Evolutionary conservation across 257 asterid species (phyloP).

Genomic region (Gynochthodes officinalis): DNA sequence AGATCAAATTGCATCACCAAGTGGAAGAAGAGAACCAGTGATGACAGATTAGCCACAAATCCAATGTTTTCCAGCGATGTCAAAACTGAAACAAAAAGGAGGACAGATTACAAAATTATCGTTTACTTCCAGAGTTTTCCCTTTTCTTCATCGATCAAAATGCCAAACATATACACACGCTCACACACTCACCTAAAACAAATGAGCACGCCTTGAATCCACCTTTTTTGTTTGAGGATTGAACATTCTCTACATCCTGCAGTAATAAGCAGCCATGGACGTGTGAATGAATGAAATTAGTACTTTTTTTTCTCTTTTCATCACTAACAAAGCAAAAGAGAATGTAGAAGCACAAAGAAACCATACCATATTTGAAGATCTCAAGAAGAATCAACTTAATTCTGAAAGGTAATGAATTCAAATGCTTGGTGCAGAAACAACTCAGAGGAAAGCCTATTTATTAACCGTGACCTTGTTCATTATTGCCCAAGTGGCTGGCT

Average conservation of each 20-base stretch:
- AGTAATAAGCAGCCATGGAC: background rate
- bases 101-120: background rate
- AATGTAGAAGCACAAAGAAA: background rate
- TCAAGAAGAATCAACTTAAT: background rate
- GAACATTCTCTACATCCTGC: conserved; percentile 4
- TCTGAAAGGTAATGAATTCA: background rate
- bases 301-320: background rate
- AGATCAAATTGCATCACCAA: conserved; percentile 24
- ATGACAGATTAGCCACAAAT: conserved; percentile 45
- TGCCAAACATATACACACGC: background rate
- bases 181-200: conserved; percentile 11
- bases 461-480: background rate
- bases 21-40: conserved; percentile 42
- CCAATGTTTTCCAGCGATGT: conserved; percentile 41
- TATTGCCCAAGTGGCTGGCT: background rate
- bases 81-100: conserved; percentile 14
- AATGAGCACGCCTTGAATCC: conserved; percentile 12
- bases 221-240: conserved; percentile 3
- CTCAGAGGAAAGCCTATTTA: background rate
- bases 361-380: background rate
- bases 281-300: background rate
- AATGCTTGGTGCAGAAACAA: background rate
- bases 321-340: background rate
- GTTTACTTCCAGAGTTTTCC: background rate
- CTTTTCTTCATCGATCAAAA: background rate